Evolutionary conservation across 768 basidiomycete genomes (phyloP).

Genomic region (Epithele typhae): DNA sequence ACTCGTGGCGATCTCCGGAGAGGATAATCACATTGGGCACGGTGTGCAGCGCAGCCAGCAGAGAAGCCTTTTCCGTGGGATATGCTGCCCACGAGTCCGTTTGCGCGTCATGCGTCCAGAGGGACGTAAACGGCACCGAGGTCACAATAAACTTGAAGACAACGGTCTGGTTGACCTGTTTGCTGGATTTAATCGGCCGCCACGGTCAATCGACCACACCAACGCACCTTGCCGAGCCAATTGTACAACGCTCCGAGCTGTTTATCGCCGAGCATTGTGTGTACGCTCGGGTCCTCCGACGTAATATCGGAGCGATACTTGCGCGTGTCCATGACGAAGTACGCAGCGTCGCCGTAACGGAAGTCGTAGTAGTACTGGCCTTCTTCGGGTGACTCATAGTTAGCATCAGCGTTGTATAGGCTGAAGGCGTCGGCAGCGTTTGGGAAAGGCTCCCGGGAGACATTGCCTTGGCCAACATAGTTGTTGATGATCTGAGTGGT

Average conservation of each 20-base stretch:
- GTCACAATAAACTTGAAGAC: conserved; percentile 77
- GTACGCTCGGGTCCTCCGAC: conserved; percentile 34
- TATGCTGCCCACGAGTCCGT: conserved; percentile 71
- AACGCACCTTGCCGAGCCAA: conserved; percentile 54
- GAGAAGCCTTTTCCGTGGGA: conserved; percentile 49
- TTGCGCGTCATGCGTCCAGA: conserved; percentile 62
- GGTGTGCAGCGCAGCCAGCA: conserved; percentile 55
- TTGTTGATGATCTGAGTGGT: conserved; percentile 56
- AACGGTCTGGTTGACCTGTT: conserved; percentile 60
- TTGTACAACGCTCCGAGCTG: conserved; percentile 58
- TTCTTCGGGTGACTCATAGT: conserved; percentile 47
- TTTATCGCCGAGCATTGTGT: conserved; percentile 65
- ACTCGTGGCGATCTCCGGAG: conserved; percentile 77
- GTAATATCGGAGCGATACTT: conserved; percentile 45
- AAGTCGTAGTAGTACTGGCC: conserved; percentile 57
- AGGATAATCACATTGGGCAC: conserved; percentile 70
- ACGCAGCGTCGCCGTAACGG: conserved; percentile 62
- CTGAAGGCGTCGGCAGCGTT: conserved; percentile 51
- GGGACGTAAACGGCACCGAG: conserved; percentile 69
- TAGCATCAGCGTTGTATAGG: conserved; percentile 59
- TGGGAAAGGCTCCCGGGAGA: conserved; percentile 48
- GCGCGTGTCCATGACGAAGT: conserved; percentile 77
- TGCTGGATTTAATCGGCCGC: neutral
- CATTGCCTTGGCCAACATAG: conserved; percentile 53
- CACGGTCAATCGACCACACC: neutral